phyloP scores from a whole-genome alignment of 2,329 filamentous ascomycete species.

The Hypoxylon sp. region DNA sequence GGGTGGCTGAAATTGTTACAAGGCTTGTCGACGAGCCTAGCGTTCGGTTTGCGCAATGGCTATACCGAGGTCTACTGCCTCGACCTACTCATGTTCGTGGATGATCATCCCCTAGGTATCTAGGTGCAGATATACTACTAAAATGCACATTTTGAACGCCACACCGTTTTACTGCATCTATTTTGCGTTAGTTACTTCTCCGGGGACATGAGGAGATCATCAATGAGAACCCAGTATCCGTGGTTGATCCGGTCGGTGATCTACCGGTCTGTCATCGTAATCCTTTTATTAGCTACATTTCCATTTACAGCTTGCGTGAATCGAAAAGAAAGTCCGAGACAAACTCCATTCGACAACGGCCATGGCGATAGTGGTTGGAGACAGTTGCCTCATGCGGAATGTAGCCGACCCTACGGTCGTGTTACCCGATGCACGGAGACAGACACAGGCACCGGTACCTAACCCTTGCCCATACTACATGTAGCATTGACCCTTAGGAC shows the following conservation, averaged over 20 bases:
- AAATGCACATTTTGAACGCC: neutral
- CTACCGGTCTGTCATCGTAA: no score
- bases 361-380: neutral
- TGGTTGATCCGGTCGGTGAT: no score
- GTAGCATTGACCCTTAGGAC: no score
- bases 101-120: neutral
- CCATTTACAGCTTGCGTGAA: neutral
- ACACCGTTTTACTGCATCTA: conserved; percentile 1
- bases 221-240: no score
- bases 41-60: conserved; percentile 64
- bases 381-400: conserved; percentile 6
- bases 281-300: no score
- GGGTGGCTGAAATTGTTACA: conserved; percentile 65
- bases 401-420: conserved; percentile 12
- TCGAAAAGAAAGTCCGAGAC: conserved; percentile 1
- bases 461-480: no score
- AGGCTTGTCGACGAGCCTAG: conserved; percentile 66
- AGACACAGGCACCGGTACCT: no score
- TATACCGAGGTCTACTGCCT: conserved; percentile 57
- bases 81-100: conserved; percentile 36
- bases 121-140: neutral
- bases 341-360: neutral
- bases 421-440: conserved; percentile 9
- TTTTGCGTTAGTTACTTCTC: no score
- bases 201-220: no score